These are phyloP conservation scores for Monilinia laxa DNA, from an alignment of 2,329 filamentous ascomycete species.

Conservation along the genomic window DNA sequence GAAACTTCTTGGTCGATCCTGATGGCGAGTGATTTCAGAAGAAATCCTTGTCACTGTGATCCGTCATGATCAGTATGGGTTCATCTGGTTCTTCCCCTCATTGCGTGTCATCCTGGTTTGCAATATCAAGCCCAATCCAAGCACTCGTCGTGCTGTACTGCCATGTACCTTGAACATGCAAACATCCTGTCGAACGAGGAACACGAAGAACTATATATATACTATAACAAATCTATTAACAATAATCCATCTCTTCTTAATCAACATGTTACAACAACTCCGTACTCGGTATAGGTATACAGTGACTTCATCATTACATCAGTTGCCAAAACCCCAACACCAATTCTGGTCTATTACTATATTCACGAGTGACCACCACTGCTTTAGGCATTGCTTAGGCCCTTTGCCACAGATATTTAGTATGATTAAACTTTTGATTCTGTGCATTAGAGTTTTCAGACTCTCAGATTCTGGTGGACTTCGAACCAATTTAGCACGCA, in stretches of 20 bases:
- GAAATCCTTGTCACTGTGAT: background rate
- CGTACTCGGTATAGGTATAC: background rate
- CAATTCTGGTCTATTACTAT: background rate
- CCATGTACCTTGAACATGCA: background rate
- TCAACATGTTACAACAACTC: background rate
- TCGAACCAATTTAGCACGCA: constrained; percentile 1
- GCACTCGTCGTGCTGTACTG: background rate
- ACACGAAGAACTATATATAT: background rate
- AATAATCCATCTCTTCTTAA: background rate
- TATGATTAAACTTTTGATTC: background rate
- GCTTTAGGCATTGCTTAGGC: background rate
- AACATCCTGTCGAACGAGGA: too few relatives aligned
- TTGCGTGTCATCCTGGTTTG: background rate
- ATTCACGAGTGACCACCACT: too few relatives aligned
- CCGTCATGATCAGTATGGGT: background rate
- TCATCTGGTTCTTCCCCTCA: background rate
- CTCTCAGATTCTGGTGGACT: background rate
- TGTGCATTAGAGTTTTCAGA: background rate
- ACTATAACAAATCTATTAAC: background rate
- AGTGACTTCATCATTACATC: constrained; percentile 8
- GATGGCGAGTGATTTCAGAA: background rate
- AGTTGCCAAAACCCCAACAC: background rate
- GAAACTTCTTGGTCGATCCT: background rate
- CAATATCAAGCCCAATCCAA: background rate
- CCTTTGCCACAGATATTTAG: background rate